A percentile compares a stretch with the other conserved stretches of the same genome.
Evolutionary conservation across 1,284 basidiomycete genomes (phyloP).

Genomic region (Porodaedalea pini): DNA sequence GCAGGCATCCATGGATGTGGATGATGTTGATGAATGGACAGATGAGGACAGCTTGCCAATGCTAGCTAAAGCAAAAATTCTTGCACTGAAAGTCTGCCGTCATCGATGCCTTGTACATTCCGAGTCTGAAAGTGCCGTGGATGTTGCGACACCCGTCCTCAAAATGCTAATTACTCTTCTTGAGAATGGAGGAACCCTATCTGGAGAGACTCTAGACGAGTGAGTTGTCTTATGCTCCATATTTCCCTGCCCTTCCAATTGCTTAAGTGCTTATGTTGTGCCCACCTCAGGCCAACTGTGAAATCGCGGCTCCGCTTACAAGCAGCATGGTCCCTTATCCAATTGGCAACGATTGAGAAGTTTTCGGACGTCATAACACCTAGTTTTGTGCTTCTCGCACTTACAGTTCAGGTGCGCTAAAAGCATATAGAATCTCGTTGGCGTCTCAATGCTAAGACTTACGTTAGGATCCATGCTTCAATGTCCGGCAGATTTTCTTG

Average conservation of each 20-base stretch:
- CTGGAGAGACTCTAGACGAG: constrained; percentile 61
- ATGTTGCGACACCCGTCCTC: constrained; percentile 70
- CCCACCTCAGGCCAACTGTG: constrained; percentile 45
- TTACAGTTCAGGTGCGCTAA: constrained; percentile 68
- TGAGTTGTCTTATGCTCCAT: too few relatives aligned
- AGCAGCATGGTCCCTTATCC: constrained; percentile 78
- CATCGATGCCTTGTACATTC: constrained; percentile 75
- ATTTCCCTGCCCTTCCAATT: not conserved
- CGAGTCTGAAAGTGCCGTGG: constrained; percentile 52
- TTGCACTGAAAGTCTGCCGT: constrained; percentile 74
- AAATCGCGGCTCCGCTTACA: constrained; percentile 75
- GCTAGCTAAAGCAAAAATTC: constrained; percentile 63
- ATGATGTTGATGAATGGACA: constrained; percentile 63
- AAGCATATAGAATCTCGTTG: not conserved
- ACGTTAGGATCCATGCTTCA: constrained; percentile 78
- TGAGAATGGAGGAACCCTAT: constrained; percentile 61
- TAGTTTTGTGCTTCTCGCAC: constrained; percentile 69
- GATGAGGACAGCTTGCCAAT: constrained; percentile 58
- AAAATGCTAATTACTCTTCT: constrained; percentile 71
- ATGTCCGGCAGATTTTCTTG: constrained; percentile 79
- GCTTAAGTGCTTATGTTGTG: constrained; percentile 1
- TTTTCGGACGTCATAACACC: constrained; percentile 61
- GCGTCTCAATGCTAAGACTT: not conserved
- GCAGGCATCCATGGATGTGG: constrained; percentile 47
- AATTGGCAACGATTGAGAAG: constrained; percentile 63